A percentile compares a stretch with the other conserved stretches of the same genome.
phyloP scores from a whole-genome alignment of 306 rosid genomes.

The Prunus armeniaca region DNA sequence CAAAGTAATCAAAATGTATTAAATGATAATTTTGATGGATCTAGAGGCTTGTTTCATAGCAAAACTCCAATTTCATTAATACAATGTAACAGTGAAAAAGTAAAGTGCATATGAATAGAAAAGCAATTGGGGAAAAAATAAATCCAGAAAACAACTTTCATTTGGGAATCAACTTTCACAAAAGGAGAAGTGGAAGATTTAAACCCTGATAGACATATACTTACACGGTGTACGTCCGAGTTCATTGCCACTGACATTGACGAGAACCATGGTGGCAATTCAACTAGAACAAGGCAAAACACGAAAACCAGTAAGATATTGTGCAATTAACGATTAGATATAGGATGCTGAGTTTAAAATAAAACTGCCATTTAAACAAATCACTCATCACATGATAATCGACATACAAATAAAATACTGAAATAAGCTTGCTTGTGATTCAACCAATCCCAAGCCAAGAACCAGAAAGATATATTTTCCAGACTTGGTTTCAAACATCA shows the following conservation, averaged over 20 bases:
- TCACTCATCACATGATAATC: not conserved
- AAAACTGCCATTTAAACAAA: not conserved
- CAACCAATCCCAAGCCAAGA: constrained; percentile 1
- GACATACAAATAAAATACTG: not conserved
- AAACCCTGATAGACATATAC: constrained; percentile 37
- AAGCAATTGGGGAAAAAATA: not conserved
- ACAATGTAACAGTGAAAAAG: not conserved
- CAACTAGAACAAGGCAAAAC: constrained; percentile 64
- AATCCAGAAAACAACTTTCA: not conserved
- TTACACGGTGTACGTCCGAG: constrained; percentile 82
- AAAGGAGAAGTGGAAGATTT: not conserved
- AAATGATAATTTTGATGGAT: constrained; percentile 5
- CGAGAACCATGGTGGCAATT: constrained; percentile 89
- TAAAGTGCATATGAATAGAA: not conserved
- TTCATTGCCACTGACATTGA: constrained; percentile 65
- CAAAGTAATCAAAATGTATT: constrained; percentile 11
- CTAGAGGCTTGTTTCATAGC: not conserved
- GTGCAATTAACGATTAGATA: not conserved
- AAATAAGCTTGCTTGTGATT: not conserved
- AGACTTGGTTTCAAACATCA: not conserved
- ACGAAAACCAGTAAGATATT: constrained; percentile 38
- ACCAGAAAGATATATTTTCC: not conserved
- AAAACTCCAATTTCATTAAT: not conserved
- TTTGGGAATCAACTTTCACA: constrained; percentile 20
- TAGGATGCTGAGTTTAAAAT: not conserved